A percentile compares a stretch with the other conserved stretches of the same genome.
Conservation (phyloP, 352 stramenopile genomes). For the Pythium oligandrum region DNA sequence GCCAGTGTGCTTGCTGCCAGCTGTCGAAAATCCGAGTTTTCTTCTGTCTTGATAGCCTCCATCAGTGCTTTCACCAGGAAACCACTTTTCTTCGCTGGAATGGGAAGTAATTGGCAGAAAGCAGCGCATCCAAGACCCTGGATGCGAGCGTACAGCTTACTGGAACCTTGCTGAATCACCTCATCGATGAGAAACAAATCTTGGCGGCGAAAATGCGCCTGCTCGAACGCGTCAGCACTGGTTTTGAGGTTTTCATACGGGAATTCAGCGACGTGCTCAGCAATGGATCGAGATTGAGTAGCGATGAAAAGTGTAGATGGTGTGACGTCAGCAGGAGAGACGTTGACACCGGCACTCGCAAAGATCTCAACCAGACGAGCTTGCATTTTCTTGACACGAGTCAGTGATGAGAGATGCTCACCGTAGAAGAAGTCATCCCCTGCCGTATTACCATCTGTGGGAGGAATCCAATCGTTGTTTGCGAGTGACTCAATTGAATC, state of each 20-base stretch:
- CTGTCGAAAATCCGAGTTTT: conserved; percentile 31
- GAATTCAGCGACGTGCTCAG: conserved; percentile 46
- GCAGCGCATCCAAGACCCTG: conserved; percentile 59
- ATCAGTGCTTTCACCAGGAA: conserved; percentile 80
- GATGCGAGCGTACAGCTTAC: conserved; percentile 42
- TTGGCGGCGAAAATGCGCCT: conserved; percentile 74
- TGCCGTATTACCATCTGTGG: not conserved
- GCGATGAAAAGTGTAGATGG: conserved; percentile 9
- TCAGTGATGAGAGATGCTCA: conserved; percentile 45
- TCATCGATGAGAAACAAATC: conserved; percentile 81
- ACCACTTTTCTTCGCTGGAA: conserved; percentile 63
- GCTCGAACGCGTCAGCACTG: conserved; percentile 39
- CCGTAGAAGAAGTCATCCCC: conserved; percentile 28
- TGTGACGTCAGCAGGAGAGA: conserved; percentile 5
- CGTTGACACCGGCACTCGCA: conserved; percentile 20
- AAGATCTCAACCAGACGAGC: conserved; percentile 47
- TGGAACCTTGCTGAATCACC: conserved; percentile 48
- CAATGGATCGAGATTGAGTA: conserved; percentile 48
- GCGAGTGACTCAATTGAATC: conserved; percentile 28
- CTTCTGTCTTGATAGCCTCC: conserved; percentile 69
- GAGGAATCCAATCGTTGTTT: conserved; percentile 37
- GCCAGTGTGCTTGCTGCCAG: conserved; percentile 50
- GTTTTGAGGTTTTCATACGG: conserved; percentile 39
- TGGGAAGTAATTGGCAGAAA: conserved; percentile 45
- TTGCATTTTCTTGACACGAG: conserved; percentile 54